Base-by-base conservation (phyloP, 176 grass and related monocot species). In the Oryza nivara region DNA sequence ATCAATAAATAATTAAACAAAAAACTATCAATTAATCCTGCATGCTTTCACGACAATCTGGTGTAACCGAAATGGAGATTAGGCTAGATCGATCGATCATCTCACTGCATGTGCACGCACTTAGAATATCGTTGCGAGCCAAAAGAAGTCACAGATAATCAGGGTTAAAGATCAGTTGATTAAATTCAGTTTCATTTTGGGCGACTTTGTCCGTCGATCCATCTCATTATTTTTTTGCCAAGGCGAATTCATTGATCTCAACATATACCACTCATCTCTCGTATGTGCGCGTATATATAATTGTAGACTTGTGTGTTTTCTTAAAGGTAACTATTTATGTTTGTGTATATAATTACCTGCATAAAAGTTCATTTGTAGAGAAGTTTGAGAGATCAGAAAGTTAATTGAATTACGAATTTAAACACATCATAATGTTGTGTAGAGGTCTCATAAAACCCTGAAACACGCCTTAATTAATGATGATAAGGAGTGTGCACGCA, bases 391-490 rank as follows among this genome's bases (percentile, higher is more conserved):
- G 12, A 49, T 15, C 11, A 49, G 15, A 19, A 19, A 56, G 4
- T 56, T 19, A 1, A 19, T 17, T 19, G 17, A 49, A 49, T 17
- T 56, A 56, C 4, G 1, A 19, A 19, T 56, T 56, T 56, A 56
- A 52, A 52, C 14, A 5, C 49, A 52, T 52, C 14, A 52, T 51
- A 14, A 51, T 51, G 3, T 15, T 15, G 44, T 46, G 44, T 11
- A 46, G 10, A 46, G 44, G 28, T 58, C 10, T 52, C 45, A 76
- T 67, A 67, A 80, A 68, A 4, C 44, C 46, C 11, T 14, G 69
- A 75, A 68, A 75, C 17, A 38, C 11, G 79, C 78, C 25, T 69
- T 87, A 43, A 81, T 74, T 87, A 54, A 81, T 80, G 36, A 13
- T n/a, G 19, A 22, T 19, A 22, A 3, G 4, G 56, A 22, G 56